Evolutionary conservation across 352 stramenopile species (phyloP).

Genomic region (Globisporangium cylindrosporum): DNA sequence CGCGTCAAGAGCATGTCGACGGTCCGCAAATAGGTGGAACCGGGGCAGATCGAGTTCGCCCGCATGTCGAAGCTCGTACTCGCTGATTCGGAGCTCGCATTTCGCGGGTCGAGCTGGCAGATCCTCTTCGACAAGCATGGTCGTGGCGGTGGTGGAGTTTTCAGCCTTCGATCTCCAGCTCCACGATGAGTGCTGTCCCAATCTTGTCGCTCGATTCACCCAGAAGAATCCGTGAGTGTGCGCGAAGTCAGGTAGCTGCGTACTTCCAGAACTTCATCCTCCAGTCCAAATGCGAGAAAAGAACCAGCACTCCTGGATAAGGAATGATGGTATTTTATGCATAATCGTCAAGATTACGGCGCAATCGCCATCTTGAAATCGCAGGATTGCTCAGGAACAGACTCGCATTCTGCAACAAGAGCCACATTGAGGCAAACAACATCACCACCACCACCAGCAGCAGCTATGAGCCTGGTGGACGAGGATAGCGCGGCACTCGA

Average conservation of each 20-base stretch:
- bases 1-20: no score
- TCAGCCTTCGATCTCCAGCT: background rate
- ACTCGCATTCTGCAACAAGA: background rate
- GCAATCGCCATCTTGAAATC: no score
- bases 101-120: background rate
- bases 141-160: background rate
- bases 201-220: background rate
- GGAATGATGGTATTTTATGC: no score
- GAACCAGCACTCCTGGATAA: no score
- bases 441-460: no score
- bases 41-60: background rate
- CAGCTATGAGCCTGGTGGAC: slow-evolving; percentile 13
- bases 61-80: background rate
- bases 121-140: background rate
- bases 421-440: background rate
- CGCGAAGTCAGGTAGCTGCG: background rate
- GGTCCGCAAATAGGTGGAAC: background rate
- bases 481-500: slow-evolving; percentile 20
- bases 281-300: background rate
- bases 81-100: background rate
- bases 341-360: no score
- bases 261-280: slow-evolving; percentile 15
- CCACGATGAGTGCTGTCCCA: background rate
- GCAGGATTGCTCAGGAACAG: no score
- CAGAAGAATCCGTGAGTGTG: background rate